Evolutionary conservation across 495 filamentous ascomycete species (phyloP).

Genomic region (Astrocystis sublimbata): DNA sequence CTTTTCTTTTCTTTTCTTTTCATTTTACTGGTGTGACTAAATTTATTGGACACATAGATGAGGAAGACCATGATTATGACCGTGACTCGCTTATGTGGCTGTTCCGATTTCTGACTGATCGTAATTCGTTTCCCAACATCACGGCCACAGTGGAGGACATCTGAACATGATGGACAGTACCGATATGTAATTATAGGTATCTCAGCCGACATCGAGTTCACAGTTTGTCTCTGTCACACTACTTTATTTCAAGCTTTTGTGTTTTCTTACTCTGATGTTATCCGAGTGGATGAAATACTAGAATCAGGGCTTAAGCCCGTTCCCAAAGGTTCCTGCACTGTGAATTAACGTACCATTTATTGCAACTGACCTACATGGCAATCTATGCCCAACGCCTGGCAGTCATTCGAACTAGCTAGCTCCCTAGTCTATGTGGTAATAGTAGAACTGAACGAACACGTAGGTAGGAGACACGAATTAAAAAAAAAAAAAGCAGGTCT

Average conservation of each 20-base stretch:
- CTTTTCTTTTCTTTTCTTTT: too few species aligned
- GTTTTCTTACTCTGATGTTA: conserved; percentile 1
- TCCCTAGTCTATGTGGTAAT: too few species aligned
- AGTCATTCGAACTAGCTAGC: not conserved
- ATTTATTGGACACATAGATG: too few species aligned
- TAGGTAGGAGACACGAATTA: not conserved
- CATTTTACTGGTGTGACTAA: too few species aligned
- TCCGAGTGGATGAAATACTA: not conserved
- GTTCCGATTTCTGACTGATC: too few species aligned
- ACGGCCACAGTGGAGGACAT: not conserved
- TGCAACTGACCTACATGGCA: too few species aligned
- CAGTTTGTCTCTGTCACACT: not conserved
- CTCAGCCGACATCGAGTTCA: not conserved
- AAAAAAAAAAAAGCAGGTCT: conserved; percentile 8
- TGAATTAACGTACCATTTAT: too few species aligned
- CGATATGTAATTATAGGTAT: not conserved
- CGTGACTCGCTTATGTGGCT: too few species aligned
- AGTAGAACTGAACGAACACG: not conserved
- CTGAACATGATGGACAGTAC: not conserved
- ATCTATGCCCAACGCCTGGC: not conserved
- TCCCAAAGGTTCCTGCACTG: conserved; percentile 3
- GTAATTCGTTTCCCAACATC: too few species aligned
- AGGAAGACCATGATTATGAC: too few species aligned
- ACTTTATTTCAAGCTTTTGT: not conserved
- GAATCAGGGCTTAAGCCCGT: not conserved